Percentiles rank a stretch among this genome's conserved stretches.
These are phyloP conservation scores for Podospora pseudopauciseta DNA, from an alignment of 495 filamentous ascomycete genomes.

Conservation along the genomic window DNA sequence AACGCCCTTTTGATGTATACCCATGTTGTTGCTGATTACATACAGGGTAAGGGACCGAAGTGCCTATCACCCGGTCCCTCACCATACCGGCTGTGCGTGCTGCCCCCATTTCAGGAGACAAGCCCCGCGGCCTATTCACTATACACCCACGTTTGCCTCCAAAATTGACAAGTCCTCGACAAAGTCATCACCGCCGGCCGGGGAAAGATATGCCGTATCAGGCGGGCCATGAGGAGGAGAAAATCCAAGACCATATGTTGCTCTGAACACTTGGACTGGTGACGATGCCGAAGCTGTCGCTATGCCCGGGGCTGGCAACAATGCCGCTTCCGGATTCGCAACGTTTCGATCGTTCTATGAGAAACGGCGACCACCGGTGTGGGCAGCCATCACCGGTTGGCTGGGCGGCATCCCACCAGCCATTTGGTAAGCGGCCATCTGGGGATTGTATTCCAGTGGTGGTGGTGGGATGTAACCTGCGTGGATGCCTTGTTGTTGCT, in stretches of 20 bases:
- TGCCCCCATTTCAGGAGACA: not conserved
- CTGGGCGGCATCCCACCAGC: conserved; percentile 45
- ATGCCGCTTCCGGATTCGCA: not conserved
- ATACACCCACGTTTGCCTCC: not conserved
- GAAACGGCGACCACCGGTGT: conserved; percentile 51
- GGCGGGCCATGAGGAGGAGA: not conserved
- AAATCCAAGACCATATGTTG: not conserved
- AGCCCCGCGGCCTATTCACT: not conserved
- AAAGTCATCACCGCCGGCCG: not conserved
- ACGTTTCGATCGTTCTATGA: conserved; percentile 32
- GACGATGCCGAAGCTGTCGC: not conserved
- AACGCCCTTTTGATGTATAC: conserved; percentile 31
- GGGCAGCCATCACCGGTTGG: conserved; percentile 55
- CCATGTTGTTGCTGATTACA: conserved; percentile 27
- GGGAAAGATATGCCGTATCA: not conserved
- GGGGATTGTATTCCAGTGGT: conserved; percentile 50
- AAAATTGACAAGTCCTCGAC: not conserved
- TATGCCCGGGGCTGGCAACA: not conserved
- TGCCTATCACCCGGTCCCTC: not conserved
- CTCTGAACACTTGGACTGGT: not conserved
- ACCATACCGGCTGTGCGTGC: not conserved
- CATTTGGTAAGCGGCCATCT: conserved; percentile 73
- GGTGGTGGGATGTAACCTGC: conserved; percentile 60
- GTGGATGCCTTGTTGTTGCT: conserved; percentile 79
- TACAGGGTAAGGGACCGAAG: conserved; percentile 1